Base-by-base conservation (phyloP, 257 asterid genomes). In the Fraxinus quadrangulata region DNA sequence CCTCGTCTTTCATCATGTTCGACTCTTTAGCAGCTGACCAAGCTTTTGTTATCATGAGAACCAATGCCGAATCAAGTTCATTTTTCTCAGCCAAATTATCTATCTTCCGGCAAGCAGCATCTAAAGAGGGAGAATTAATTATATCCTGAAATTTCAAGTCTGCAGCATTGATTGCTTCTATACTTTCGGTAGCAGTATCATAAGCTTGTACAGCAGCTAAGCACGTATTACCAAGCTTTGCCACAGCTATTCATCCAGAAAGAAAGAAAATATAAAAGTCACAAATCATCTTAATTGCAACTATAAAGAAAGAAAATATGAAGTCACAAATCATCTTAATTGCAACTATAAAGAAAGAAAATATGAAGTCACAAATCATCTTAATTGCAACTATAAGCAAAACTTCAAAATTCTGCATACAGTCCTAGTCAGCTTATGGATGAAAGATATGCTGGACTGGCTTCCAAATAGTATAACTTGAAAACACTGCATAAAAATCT, bases 1-100 rank as follows among this genome's bases (percentile, higher is more conserved):
- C 97, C 95, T 96, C 98, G 42, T 87, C 96, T 88, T 89, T 89
- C 82, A 87, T 75, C 97, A 93, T 89, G 89, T 82, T 86, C 0
- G 98, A 83, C 81, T 92, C 98, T 85, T 96, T 96, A 79, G 98
- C 95, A 81, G 94, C 94, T 47, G 99, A 88, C 99, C 99, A 96
- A 78, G 98, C 98, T 86, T 96, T 96, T 37, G 97, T 81, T 76
- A 88, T 86, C 97, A 90, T 88, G 84, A 93, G 96, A 72, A 87
- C 96, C 78, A 93, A 74, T 26, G 98, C 93, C 0, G 99, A 87
- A 81, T 93, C 98, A 33, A 96, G 93, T 85, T 93, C 92, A 81
- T 89, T 92, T 82, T 88, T 92, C 71, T 84, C 90, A 16, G 98
- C 99, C 85, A 93, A 83, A 83, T 84, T 86, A 80, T 93, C 99